A percentile compares a stretch with the other conserved stretches of the same genome.
Conservation (phyloP, 2,329 filamentous ascomycete genomes). For the Pezicula carpinea region DNA sequence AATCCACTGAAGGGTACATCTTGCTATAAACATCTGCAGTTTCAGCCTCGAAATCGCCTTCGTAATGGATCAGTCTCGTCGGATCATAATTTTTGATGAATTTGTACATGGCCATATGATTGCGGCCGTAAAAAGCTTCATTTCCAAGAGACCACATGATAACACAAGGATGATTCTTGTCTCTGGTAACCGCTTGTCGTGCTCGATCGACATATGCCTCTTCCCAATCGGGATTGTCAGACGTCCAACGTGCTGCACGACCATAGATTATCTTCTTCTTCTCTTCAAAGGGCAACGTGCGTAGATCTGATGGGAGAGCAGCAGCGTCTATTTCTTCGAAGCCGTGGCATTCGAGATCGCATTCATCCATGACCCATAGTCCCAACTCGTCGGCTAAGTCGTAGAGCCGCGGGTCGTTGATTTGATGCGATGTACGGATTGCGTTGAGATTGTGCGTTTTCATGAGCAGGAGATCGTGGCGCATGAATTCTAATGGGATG, state of each 20-base stretch:
- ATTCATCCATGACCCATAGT: slow-evolving; percentile 58
- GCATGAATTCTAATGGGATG: slow-evolving; percentile 46
- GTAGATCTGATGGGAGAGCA: slow-evolving; percentile 12
- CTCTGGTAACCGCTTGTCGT: slow-evolving; percentile 47
- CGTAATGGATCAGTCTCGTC: slow-evolving; percentile 52
- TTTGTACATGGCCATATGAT: slow-evolving; percentile 50
- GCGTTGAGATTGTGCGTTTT: slow-evolving; percentile 61
- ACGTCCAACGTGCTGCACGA: slow-evolving; percentile 46
- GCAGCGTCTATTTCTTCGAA: slow-evolving; percentile 35
- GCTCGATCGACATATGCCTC: slow-evolving; percentile 52
- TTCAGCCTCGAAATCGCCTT: slow-evolving; percentile 46
- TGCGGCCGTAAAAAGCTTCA: slow-evolving; percentile 52
- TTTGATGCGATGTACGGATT: slow-evolving; percentile 63
- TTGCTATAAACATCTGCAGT: slow-evolving; percentile 50
- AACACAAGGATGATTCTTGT: slow-evolving; percentile 51
- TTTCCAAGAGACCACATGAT: slow-evolving; percentile 57
- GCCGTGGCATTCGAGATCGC: slow-evolving; percentile 50
- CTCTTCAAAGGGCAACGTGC: slow-evolving; percentile 35
- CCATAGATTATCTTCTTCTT: slow-evolving; percentile 42
- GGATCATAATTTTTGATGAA: slow-evolving; percentile 46
- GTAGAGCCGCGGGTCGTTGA: slow-evolving; percentile 55
- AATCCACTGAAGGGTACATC: slow-evolving; percentile 48
- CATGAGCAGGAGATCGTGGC: slow-evolving; percentile 48
- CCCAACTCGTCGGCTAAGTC: slow-evolving; percentile 60
- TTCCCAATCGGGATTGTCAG: slow-evolving; percentile 43